Base-by-base conservation (phyloP, 495 filamentous ascomycete species). In the Achaetomiella virescens region DNA sequence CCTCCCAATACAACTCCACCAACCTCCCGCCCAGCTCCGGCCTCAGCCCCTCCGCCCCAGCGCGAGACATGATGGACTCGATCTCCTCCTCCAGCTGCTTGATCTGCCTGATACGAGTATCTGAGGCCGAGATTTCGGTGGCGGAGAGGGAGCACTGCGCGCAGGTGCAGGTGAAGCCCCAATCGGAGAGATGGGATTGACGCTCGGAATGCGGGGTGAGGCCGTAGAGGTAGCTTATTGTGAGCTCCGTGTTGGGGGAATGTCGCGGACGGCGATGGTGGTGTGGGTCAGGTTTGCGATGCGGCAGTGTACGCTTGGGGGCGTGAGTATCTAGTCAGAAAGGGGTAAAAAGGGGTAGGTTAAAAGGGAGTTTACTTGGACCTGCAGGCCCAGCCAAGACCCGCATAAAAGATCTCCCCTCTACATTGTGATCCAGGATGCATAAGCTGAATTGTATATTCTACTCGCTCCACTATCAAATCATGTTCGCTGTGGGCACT, bases 91-190 rank as follows among this genome's bases (percentile, higher is more conserved):
- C 66, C 1, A 76, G 50, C 29, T 57, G 48, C 17, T 58, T 43
- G 57, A 77, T 75, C 40, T 46, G 63, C 6, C 55, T 50, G 5
- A 77, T 62, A 0, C 73, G 62, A 6, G 44, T 58, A 49, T 77
- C 73, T 0, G 75, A 77, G 0, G 56, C 62, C 14, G 40, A 54
- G 0, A 48, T 37, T 3, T 68, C 61, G 2, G 52, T 31, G 6
- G 48, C 35, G n/a, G 54, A 25, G 22, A 66, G 47, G n/a, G 50
- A 55, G 59, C 73, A 77, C 3, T 68, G 64, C 2, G 58, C 20
- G 48, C 75, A 77, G 15, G 60, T 48, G 59, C 75, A 77, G 38
- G 63, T 59, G 49, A 75, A 77, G 5, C 70, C 72, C 72, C 72
- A 75, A 11, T 61, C 58, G 1, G 29, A 17, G 24, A 77, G 63